Base-by-base conservation (phyloP, 2,329 filamentous ascomycete species). In the Incumbomyces delicatus region DNA sequence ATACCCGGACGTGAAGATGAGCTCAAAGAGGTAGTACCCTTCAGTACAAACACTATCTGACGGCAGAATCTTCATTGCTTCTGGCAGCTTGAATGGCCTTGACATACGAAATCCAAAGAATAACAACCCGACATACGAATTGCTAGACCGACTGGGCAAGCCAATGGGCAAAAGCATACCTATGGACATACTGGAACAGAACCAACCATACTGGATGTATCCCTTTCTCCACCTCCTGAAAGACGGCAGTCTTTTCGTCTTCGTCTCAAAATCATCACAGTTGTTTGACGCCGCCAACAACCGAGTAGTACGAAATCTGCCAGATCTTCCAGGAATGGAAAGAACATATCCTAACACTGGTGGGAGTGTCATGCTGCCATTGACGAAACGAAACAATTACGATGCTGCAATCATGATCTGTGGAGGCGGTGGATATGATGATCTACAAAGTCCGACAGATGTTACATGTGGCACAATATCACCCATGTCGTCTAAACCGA, bases 191-290 rank as follows among this genome's bases (percentile, higher is more conserved):
- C 63, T 81, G 18, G 66, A 63, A 46, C 71, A 71, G 57, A 77
- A 76, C 53, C 74, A 79, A 59, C 77, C 77, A 12, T 80, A 80
- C 63, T 80, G 77, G 61, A 78, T 78, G 76, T 80, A 80, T 56
- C 77, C 77, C 2, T 80, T 80, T 60, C 62, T 81, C 27, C 76
- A 80, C 56, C 65, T 80, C 1, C 66, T 81, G 32, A 70, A 66
- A 30, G 71, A 78, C 57, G 76, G 77, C 10, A 72, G 63, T 32
- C 59, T 80, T 3, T 80, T 78, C 57, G 64, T 80, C 47, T 77
- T 78, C 57, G 67, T 69, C 13, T 64, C 76, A 30, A 78, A 76
- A 57, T 73, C 73, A 16, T 71, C 74, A 4, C 71, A 80, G 55
- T 64, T 74, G 45, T 79, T 78, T 61, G 71, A 77, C 54, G 69